A percentile compares a stretch with the other conserved stretches of the same genome.
Evolutionary conservation across 2,329 filamentous ascomycete genomes (phyloP).

Genomic region (Pezicula neosporulosa): DNA sequence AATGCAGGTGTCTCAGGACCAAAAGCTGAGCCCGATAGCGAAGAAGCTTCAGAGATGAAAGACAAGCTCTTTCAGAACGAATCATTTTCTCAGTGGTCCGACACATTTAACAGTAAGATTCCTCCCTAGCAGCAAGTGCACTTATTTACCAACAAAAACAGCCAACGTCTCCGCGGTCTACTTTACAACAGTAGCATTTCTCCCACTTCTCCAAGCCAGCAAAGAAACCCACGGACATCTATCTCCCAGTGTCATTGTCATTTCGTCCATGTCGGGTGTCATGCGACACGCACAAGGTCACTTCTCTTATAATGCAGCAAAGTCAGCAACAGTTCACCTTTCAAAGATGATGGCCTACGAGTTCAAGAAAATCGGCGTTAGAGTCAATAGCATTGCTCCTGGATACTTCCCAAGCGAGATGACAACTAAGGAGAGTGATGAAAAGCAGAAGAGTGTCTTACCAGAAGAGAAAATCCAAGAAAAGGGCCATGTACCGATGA

Average conservation of each 20-base stretch:
- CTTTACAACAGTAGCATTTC: slow-evolving; percentile 60
- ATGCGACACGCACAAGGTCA: slow-evolving; percentile 24
- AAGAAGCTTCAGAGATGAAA: slow-evolving; percentile 48
- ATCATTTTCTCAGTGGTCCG: slow-evolving; percentile 64
- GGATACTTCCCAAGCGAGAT: slow-evolving; percentile 55
- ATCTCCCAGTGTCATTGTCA: slow-evolving; percentile 23
- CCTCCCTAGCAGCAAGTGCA: neutral
- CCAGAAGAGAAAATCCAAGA: slow-evolving; percentile 46
- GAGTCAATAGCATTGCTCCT: slow-evolving; percentile 54
- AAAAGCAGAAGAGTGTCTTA: slow-evolving; percentile 48
- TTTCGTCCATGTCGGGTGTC: slow-evolving; percentile 23
- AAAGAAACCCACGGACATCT: slow-evolving; percentile 37
- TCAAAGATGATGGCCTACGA: slow-evolving; percentile 52
- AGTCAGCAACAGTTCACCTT: slow-evolving; percentile 48
- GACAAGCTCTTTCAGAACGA: slow-evolving; percentile 53
- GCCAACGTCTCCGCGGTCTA: slow-evolving; percentile 66
- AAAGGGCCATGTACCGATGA: slow-evolving; percentile 45
- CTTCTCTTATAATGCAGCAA: slow-evolving; percentile 36
- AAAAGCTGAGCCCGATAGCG: slow-evolving; percentile 29
- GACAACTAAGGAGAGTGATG: slow-evolving; percentile 43
- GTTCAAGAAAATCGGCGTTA: slow-evolving; percentile 48
- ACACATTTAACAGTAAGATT: slow-evolving; percentile 54
- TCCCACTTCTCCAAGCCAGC: slow-evolving; percentile 56
- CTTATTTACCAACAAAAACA: neutral
- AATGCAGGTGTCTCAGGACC: slow-evolving; percentile 53